Evolutionary conservation across 1,139 yeast genomes (phyloP), one percentile per base, ranked within the genome.

Genomic region (Candida pseudoviswanathii): DNA sequence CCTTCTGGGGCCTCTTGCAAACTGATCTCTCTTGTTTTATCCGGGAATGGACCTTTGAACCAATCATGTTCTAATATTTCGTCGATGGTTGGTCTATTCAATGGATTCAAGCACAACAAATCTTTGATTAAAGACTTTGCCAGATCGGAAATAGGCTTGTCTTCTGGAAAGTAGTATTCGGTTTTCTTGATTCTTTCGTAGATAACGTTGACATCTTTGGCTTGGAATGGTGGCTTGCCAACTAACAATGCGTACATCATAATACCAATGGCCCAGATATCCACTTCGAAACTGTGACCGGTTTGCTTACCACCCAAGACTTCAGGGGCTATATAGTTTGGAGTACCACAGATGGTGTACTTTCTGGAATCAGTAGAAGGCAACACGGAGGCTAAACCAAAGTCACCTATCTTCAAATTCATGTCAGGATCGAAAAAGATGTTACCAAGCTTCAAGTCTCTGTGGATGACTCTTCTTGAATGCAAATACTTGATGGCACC

Each of bases 221-320:
- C 91, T 71, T 94, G 99, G 72, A 94, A 94, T 3, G 99, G 99
- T 16, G 99, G 98, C 66, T 90, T 91, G 30, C 98, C 98, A 48
- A 87, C 79, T 48, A 94, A 75, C 70, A 94, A 79, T 4, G 97
- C 96, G 63, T 87, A 94, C 75, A 94, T 78, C 90, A 94, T 94
- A 52, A 94, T 89, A 53, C 99, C 99, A 59, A 91, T 84, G 5
- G 98, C 96, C 99, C 99, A 94, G 57, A 90, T 82, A 66, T 94
- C 99, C 39, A 91, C 97, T 67, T 91, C 97, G 64, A 85, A 91
- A 50, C 96, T 85, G 68, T 94, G 98, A 3, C 97, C 98, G 30
- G 86, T 83, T 48, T 79, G 82, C 62, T 90, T 89, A 27, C 97
- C 96, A 44, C 91, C 89, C 56, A 94, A 76, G 11, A 94, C 96